Conservation (phyloP, 1,284 basidiomycete species). For the Sphagnurus paluster region DNA sequence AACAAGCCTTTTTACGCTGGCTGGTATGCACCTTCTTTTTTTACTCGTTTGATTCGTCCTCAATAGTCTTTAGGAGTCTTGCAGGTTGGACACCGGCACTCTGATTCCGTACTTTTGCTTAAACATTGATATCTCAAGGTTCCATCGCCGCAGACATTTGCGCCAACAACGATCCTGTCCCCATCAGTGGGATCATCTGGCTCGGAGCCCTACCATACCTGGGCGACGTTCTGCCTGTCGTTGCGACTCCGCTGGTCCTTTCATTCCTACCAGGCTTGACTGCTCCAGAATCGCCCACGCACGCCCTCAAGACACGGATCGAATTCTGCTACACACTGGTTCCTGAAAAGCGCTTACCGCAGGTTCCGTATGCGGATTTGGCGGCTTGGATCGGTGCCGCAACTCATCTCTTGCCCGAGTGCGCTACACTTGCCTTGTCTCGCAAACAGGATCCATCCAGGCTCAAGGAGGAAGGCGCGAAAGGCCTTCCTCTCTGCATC, state of each 20-base stretch:
- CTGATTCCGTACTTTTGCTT: background rate
- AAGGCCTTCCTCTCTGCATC: slow-evolving; percentile 24
- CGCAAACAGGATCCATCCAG: slow-evolving; percentile 23
- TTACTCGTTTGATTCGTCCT: background rate
- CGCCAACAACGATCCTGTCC: slow-evolving; percentile 20
- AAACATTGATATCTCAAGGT: slow-evolving; percentile 15
- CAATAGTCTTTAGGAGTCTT: slow-evolving; percentile 10
- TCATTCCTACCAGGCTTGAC: slow-evolving; percentile 11
- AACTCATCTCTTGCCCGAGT: slow-evolving; percentile 18
- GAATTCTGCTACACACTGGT: slow-evolving; percentile 15
- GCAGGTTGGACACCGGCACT: slow-evolving; percentile 8
- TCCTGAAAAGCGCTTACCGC: slow-evolving; percentile 5
- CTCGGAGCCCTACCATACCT: slow-evolving; percentile 25
- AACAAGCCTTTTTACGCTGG: slow-evolving; percentile 26
- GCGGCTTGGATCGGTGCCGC: slow-evolving; percentile 22
- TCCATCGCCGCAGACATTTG: slow-evolving; percentile 28
- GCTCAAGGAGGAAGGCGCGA: slow-evolving; percentile 21
- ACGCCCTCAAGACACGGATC: slow-evolving; percentile 6
- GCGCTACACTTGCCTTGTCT: slow-evolving; percentile 14
- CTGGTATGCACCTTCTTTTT: slow-evolving; percentile 21
- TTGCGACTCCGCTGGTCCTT: slow-evolving; percentile 11
- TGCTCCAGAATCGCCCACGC: slow-evolving; percentile 4
- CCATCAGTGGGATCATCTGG: slow-evolving; percentile 26
- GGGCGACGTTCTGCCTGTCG: slow-evolving; percentile 15
- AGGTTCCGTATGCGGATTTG: slow-evolving; percentile 20